Conservation (phyloP, 1,284 basidiomycete genomes). For the Pisolithus thermaeus region DNA sequence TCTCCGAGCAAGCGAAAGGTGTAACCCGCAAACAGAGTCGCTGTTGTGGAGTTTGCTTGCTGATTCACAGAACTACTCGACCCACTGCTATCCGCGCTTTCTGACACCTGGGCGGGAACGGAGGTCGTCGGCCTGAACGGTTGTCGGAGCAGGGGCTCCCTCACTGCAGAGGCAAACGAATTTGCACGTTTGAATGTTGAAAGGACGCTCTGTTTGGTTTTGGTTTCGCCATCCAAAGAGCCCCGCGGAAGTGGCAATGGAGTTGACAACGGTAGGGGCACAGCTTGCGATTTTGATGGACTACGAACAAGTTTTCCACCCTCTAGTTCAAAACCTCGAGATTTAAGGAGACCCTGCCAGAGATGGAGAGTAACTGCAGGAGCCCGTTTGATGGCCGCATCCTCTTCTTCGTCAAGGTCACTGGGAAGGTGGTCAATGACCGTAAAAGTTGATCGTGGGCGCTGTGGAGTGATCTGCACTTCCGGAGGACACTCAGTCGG, state of each 20-base stretch:
- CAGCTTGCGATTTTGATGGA: constrained; percentile 41
- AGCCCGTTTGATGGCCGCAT: constrained; percentile 48
- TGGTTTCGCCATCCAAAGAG: constrained; percentile 10
- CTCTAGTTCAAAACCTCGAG: constrained; percentile 56
- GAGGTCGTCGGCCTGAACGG: constrained; percentile 44
- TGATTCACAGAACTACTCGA: constrained; percentile 6
- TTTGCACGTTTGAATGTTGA: constrained; percentile 50
- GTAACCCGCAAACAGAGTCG: constrained; percentile 45
- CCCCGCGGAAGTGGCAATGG: background rate
- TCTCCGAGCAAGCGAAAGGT: constrained; percentile 59
- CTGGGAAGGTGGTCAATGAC: constrained; percentile 16
- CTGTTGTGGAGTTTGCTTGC: constrained; percentile 1
- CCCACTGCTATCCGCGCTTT: constrained; percentile 14
- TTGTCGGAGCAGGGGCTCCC: constrained; percentile 30
- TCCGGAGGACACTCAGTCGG: constrained; percentile 5
- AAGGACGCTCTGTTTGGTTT: constrained; percentile 39
- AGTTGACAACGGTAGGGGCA: background rate
- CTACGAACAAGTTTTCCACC: constrained; percentile 51
- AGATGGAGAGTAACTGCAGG: constrained; percentile 57
- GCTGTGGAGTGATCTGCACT: constrained; percentile 3
- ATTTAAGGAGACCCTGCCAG: constrained; percentile 60
- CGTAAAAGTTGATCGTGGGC: constrained; percentile 16
- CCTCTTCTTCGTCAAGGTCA: constrained; percentile 38
- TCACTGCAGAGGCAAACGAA: constrained; percentile 45
- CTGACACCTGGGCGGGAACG: constrained; percentile 13